Conservation (phyloP, 1,139 yeast genomes). For the Yueomyces sp. region DNA sequence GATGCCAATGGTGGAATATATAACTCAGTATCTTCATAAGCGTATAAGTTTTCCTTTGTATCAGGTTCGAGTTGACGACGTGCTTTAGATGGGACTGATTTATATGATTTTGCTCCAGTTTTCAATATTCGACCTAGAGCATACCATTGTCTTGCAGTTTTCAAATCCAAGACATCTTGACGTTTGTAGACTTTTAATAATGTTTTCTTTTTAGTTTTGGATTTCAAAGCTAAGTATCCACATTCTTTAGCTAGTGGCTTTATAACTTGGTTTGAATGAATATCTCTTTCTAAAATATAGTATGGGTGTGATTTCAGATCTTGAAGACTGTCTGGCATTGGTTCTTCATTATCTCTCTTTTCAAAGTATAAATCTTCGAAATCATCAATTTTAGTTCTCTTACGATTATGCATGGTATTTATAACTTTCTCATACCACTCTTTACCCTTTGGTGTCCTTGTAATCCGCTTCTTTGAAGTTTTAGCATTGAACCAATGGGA, state of each 20-base stretch:
- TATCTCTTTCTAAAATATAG: conserved; percentile 69
- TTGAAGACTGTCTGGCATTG: conserved; percentile 72
- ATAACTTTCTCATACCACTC: conserved; percentile 45
- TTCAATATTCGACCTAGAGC: conserved; percentile 65
- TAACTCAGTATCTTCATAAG: conserved; percentile 62
- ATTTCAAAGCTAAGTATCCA: conserved; percentile 49
- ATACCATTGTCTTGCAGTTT: conserved; percentile 81
- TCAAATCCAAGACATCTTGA: conserved; percentile 45
- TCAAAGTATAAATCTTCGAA: conserved; percentile 62
- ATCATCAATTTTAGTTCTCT: conserved; percentile 41
- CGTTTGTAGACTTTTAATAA: conserved; percentile 50
- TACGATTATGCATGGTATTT: conserved; percentile 18
- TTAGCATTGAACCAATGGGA: conserved; percentile 59
- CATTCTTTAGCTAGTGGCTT: conserved; percentile 48
- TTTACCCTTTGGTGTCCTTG: conserved; percentile 43
- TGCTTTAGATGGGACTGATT: not conserved
- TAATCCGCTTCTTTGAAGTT: conserved; percentile 60
- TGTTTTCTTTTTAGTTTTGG: conserved; percentile 23
- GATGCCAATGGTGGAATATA: conserved; percentile 49
- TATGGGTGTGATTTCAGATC: conserved; percentile 84
- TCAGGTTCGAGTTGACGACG: conserved; percentile 19
- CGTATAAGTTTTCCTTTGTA: conserved; percentile 54
- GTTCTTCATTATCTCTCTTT: conserved; percentile 59
- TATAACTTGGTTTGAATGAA: conserved; percentile 59
- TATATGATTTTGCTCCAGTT: conserved; percentile 32